These are phyloP conservation scores for Salix viminalis DNA, from an alignment of 345 rosid species.

Conservation along the genomic window DNA sequence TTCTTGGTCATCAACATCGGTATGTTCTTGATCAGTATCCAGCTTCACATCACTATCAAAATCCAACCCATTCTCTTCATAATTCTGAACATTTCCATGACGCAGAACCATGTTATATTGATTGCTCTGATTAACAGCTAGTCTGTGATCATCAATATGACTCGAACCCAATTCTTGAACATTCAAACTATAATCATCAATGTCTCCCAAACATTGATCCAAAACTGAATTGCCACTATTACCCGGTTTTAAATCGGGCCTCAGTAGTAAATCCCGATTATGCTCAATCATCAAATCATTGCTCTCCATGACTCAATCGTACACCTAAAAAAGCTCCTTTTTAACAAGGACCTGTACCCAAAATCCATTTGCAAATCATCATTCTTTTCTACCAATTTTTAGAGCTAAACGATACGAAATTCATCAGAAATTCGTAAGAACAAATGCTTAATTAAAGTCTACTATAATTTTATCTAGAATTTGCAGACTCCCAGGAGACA, in stretches of 20 bases:
- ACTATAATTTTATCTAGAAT: not conserved
- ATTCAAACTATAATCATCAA: conserved; percentile 6
- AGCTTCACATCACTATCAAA: conserved; percentile 19
- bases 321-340: not conserved
- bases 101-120: conserved; percentile 15
- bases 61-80: conserved; percentile 5
- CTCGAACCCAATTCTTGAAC: conserved; percentile 16
- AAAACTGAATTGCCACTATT: not conserved
- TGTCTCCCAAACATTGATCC: not conserved
- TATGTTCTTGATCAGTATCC: conserved; percentile 6
- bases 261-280: not conserved
- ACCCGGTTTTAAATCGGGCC: not conserved
- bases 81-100: conserved; percentile 2
- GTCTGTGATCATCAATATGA: not conserved
- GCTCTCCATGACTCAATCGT: conserved; percentile 3
- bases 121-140: not conserved
- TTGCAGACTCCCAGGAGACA: not conserved
- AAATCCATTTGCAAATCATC: not conserved
- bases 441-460: not conserved
- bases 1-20: conserved; percentile 8
- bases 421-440: not conserved
- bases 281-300: not conserved
- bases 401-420: not conserved
- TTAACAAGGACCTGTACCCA: not conserved
- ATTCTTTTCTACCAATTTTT: not conserved